Evolutionary conservation across 805 yeast genomes (phyloP), one percentile per base, ranked within the genome.

Genomic region (Barnettozyma vustinii): DNA sequence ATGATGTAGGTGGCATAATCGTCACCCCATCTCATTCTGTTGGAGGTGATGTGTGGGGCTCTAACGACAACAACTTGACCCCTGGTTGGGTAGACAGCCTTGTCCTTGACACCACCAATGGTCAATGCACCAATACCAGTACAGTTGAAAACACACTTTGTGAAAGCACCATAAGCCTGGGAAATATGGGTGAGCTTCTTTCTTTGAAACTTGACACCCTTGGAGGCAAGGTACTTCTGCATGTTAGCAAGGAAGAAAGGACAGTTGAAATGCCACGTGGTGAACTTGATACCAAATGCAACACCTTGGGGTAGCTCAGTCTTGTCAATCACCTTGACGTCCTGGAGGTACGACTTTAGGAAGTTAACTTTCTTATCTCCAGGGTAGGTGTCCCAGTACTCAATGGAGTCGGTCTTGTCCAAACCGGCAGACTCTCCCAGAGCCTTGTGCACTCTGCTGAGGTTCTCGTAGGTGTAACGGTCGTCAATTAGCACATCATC

Each of bases 11-110:
- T 83, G 4, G 86, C 80, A 50, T 69, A 72, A 44, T 74, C 77
- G 3, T 62, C 65, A n/a, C 84, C 84, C 86, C 86, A 81, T 46
- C 79, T 67, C 71, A 79, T 60, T 52, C 65, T 66, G 61, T 84
- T 85, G 56, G 79, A 80, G 32, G 68, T 68, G 51, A 85, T 70
- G 56, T 83, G 85, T 3, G 90, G 89, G 0, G 89, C 88, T 52
- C 72, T 75, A 20, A 86, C 73, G 9, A 85, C 82, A 18, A 85
- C 83, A 23, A 86, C 89, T 60, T 87, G 95, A 5, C 96, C 96
- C 50, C 96, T 71, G 1, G 87, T 79, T 8, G 96, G 92, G 55
- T 81, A 84, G 18, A 83, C 76, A 1, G 68, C 66, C 9, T 67
- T 52, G 59, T 87, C 96, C 19, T 69, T 66, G 16, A 84, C 87